phyloP scores from a whole-genome alignment of 805 yeast genomes.

The Metschnikowia corniflorae region DNA sequence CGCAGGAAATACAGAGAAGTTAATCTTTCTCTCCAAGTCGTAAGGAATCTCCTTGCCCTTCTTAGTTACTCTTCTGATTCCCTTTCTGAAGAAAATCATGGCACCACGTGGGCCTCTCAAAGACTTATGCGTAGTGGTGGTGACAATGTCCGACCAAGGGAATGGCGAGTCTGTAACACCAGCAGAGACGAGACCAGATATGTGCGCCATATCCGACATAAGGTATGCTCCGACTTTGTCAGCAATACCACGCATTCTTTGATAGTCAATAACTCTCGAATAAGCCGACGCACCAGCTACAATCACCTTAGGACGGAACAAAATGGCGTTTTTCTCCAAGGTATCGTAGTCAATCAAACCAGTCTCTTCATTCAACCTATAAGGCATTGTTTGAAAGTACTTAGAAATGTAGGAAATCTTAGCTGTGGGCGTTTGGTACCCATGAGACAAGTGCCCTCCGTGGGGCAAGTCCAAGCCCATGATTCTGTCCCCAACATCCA shows the following conservation, averaged over 20 bases:
- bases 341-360: slow-evolving; percentile 91
- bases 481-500: slow-evolving; percentile 86
- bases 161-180: slow-evolving; percentile 93
- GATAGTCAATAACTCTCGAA: slow-evolving; percentile 85
- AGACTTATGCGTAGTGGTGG: slow-evolving; percentile 97
- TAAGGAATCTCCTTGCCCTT: slow-evolving; percentile 81
- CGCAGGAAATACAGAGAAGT: slow-evolving; percentile 97
- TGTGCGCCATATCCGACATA: slow-evolving; percentile 96
- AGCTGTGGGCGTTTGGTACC: slow-evolving; percentile 87
- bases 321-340: slow-evolving; percentile 72
- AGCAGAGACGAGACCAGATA: slow-evolving; percentile 93
- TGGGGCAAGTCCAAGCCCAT: slow-evolving; percentile 98
- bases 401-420: slow-evolving; percentile 90
- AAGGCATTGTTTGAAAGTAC: slow-evolving; percentile 97
- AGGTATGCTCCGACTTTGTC: slow-evolving; percentile 91
- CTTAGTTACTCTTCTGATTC: slow-evolving; percentile 78
- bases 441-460: slow-evolving; percentile 97
- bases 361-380: slow-evolving; percentile 79
- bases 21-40: slow-evolving; percentile 87
- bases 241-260: slow-evolving; percentile 85
- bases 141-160: slow-evolving; percentile 89
- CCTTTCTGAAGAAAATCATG: slow-evolving; percentile 95
- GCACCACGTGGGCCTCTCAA: slow-evolving; percentile 99
- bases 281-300: slow-evolving; percentile 98
- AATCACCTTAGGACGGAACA: slow-evolving; percentile 91